These are phyloP conservation scores for Sphaerostilbella broomeana DNA, from an alignment of 2,329 filamentous ascomycete genomes.

Conservation along the genomic window DNA sequence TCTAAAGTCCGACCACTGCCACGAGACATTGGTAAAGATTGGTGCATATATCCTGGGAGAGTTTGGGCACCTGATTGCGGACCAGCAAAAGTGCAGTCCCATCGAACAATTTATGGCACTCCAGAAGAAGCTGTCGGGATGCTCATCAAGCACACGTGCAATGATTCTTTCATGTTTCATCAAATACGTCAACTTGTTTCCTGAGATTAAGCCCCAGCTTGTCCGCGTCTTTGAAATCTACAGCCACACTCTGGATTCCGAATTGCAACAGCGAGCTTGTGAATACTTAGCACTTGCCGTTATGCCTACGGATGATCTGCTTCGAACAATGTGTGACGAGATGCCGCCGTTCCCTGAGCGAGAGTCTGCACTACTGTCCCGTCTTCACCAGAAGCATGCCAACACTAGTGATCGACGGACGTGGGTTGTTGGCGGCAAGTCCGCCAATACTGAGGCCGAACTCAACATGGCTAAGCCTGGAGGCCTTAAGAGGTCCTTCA, in stretches of 20 bases:
- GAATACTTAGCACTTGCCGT: constrained; percentile 86
- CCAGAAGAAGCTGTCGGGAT: constrained; percentile 81
- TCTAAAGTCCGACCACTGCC: constrained; percentile 85
- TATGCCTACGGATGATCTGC: constrained; percentile 79
- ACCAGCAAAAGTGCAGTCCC: constrained; percentile 84
- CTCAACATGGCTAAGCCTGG: constrained; percentile 73
- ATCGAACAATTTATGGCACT: constrained; percentile 96
- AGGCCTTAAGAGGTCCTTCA: constrained; percentile 82
- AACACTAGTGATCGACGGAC: constrained; percentile 91
- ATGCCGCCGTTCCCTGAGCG: constrained; percentile 98
- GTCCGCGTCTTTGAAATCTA: constrained; percentile 86
- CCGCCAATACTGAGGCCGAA: constrained; percentile 80
- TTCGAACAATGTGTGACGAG: constrained; percentile 92
- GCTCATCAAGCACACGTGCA: constrained; percentile 81
- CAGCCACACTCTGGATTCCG: constrained; percentile 89
- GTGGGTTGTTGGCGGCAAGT: constrained; percentile 96
- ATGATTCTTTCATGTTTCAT: constrained; percentile 94
- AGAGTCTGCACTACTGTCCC: constrained; percentile 82
- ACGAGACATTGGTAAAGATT: constrained; percentile 97
- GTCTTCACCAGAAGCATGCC: constrained; percentile 89
- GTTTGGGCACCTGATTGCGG: constrained; percentile 93
- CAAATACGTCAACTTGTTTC: constrained; percentile 97
- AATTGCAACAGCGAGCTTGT: constrained; percentile 92
- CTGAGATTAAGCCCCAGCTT: constrained; percentile 94
- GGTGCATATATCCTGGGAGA: constrained; percentile 93